phyloP scores from a whole-genome alignment of 2,329 filamentous ascomycete species.

The Ophiostoma australiae region DNA sequence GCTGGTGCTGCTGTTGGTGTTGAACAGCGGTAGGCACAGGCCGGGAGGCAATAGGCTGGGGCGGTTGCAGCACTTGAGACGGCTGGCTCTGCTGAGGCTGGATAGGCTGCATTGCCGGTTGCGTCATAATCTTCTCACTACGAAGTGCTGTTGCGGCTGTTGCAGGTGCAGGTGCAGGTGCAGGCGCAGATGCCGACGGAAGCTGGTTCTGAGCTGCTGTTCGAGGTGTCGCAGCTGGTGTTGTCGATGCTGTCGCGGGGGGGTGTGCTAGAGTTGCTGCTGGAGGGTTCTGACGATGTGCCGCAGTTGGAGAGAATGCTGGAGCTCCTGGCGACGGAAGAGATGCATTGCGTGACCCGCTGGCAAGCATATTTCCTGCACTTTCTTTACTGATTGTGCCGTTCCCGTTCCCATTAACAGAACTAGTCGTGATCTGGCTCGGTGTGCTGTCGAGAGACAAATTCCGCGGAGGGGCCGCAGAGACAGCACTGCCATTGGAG shows the following conservation, averaged over 20 bases:
- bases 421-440: neutral
- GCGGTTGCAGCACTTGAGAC: neutral
- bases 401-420: neutral
- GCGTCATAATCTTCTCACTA: neutral
- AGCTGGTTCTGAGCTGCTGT: neutral
- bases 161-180: neutral
- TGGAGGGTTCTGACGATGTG: neutral
- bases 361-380: neutral
- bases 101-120: neutral
- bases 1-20: neutral
- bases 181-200: neutral
- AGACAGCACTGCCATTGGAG: slow-evolving; percentile 19
- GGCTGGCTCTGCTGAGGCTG: neutral
- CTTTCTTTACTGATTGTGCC: neutral
- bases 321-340: neutral
- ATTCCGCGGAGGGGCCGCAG: neutral
- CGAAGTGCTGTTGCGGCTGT: neutral
- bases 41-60: slow-evolving; percentile 9
- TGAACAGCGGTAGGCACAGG: neutral
- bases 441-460: neutral
- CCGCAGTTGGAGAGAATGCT: neutral
- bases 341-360: neutral
- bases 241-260: neutral
- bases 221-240: neutral
- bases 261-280: neutral